Percentiles rank a stretch among this genome's conserved stretches.
Conservation (phyloP, 2,329 filamentous ascomycete genomes). For the Cryphonectria radicalis region DNA sequence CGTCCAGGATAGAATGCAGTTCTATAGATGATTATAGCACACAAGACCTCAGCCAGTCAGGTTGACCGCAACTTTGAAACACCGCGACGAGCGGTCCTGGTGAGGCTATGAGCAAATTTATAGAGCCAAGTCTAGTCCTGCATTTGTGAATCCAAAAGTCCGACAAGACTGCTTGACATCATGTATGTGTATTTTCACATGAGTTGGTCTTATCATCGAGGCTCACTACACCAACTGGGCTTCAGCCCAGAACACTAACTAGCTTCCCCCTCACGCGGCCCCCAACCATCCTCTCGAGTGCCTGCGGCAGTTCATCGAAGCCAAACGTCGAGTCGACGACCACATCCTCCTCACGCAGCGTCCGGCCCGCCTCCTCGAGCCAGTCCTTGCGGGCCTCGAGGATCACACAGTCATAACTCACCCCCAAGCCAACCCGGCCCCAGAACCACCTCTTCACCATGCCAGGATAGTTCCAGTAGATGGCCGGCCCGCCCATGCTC, state of each 20-base stretch:
- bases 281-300: slow-evolving; percentile 16
- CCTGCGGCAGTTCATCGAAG: slow-evolving; percentile 16
- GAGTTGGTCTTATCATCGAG: not conserved
- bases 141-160: no score
- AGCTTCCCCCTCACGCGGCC: slow-evolving; percentile 7
- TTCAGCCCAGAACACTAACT: not conserved
- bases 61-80: no score
- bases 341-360: not conserved
- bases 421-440: not conserved
- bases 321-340: slow-evolving; percentile 11
- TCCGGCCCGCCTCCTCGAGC: slow-evolving; percentile 13
- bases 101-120: no score
- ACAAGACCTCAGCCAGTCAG: no score
- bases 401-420: slow-evolving; percentile 17
- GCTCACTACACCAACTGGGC: not conserved
- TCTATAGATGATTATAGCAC: no score
- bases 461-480: slow-evolving; percentile 11
- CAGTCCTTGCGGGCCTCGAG: slow-evolving; percentile 12
- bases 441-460: slow-evolving; percentile 9
- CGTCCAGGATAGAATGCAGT: no score
- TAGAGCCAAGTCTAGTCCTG: no score
- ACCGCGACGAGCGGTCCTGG: no score
- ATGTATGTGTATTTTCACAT: not conserved
- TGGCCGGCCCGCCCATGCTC: slow-evolving; percentile 17
- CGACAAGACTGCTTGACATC: no score